Evolutionary conservation across 2,329 filamentous ascomycete species (phyloP).

Genomic region (Sphaerostilbella broomeana): DNA sequence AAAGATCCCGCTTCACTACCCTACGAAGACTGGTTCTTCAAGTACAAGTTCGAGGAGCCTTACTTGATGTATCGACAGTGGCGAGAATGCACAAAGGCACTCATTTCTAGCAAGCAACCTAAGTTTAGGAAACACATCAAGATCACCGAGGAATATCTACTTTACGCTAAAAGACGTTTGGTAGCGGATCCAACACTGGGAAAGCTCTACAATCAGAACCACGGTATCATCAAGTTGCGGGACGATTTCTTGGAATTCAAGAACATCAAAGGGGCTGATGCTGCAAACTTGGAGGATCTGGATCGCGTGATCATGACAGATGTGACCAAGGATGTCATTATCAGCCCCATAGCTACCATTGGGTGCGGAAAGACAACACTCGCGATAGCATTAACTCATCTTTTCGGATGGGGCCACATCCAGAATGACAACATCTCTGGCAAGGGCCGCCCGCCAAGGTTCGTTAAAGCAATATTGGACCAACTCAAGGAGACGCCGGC

Average conservation of each 20-base stretch:
- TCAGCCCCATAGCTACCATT: conserved; percentile 89
- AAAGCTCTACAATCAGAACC: conserved; percentile 73
- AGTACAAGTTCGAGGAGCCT: conserved; percentile 98
- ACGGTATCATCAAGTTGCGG: conserved; percentile 87
- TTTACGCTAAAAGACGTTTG: conserved; percentile 71
- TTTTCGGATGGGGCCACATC: conserved; percentile 88
- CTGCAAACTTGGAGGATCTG: conserved; percentile 65
- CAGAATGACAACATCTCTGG: conserved; percentile 95
- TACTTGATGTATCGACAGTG: conserved; percentile 99
- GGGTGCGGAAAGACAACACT: conserved; percentile 97
- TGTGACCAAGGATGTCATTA: conserved; percentile 61
- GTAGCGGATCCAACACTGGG: conserved; percentile 60
- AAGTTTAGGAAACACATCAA: conserved; percentile 78
- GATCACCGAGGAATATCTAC: conserved; percentile 86
- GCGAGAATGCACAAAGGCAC: conserved; percentile 89
- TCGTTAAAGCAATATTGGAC: conserved; percentile 64
- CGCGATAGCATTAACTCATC: conserved; percentile 68
- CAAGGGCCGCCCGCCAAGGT: conserved; percentile 68
- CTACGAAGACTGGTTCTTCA: conserved; percentile 98
- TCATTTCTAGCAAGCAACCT: conserved; percentile 70
- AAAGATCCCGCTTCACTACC: conserved; percentile 42
- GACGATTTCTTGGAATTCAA: conserved; percentile 81
- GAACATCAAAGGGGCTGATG: conserved; percentile 81
- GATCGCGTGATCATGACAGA: conserved; percentile 41
- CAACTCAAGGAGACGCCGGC: conserved; percentile 59